Evolutionary conservation across 805 yeast genomes (phyloP), one percentile per base, ranked within the genome.

Genomic region (Scheffersomyces stipitis): DNA sequence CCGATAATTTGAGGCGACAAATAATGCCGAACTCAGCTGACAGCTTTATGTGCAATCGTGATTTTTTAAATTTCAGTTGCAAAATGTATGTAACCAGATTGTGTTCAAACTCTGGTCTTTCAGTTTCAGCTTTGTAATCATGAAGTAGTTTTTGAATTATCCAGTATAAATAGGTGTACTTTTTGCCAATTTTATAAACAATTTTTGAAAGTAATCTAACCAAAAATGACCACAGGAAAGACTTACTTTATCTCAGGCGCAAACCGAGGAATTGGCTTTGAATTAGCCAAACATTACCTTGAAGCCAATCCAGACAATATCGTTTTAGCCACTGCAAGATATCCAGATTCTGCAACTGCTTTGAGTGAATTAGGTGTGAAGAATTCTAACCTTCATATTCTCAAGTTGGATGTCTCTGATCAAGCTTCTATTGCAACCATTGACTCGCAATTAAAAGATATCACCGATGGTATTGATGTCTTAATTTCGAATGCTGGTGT

Each of bases 191-290:
- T n/a, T n/a, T n/a, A n/a, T n/a, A n/a, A n/a, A n/a, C n/a, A n/a
- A n/a, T n/a, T n/a, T n/a, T n/a, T n/a, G n/a, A n/a, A n/a, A n/a
- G n/a, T n/a, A n/a, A 20, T 20, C 24, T 7, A 20, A 20, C 24
- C 7, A 20, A 7, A 20, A 30, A 30, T 30, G 33, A 18, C 33
- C 7, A 20, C 18, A 10, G 32, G 42, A 45, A 20, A 7, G 24
- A 20, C 24, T 20, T 64, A 64, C 45, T 48, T 70, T 3, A 44
- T 70, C 12, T 60, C 71, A 1, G 76, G 77, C 8, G 69, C 69
- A 13, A 64, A 69, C 18, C 54, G 69, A 38, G 75, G 75, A 3
- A 61, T 71, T 32, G 76, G 76, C 6, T 53, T 54, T 13, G n/a
- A 18, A 9, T 5, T 30, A 5, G 33, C 20, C 5, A 35, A 51